Evolutionary conservation across 2,329 filamentous ascomycete genomes (phyloP).

Genomic region (Neopestalotiopsis clavispora): DNA sequence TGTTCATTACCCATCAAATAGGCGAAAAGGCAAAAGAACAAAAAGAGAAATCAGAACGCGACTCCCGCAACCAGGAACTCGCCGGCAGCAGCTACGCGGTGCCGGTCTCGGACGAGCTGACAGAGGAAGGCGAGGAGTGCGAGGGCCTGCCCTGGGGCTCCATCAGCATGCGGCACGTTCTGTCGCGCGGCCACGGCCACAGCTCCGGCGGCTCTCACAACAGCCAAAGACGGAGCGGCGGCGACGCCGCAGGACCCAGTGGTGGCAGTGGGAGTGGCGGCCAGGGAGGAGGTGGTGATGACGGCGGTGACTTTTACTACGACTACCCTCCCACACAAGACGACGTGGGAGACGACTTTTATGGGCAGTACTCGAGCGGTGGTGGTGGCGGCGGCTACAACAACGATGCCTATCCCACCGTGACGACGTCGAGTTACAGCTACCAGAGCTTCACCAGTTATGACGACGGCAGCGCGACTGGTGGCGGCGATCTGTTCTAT

Average conservation of each 20-base stretch:
- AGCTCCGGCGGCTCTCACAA: slow-evolving; percentile 28
- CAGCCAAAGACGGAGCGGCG: slow-evolving; percentile 45
- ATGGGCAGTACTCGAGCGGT: background rate
- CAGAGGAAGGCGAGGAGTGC: slow-evolving; percentile 53
- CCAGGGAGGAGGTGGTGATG: background rate
- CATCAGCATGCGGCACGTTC: slow-evolving; percentile 62
- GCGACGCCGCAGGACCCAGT: too few relatives aligned
- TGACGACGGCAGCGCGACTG: background rate
- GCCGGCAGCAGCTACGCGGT: slow-evolving; percentile 69
- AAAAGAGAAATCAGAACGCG: slow-evolving; percentile 68
- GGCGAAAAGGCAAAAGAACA: slow-evolving; percentile 73
- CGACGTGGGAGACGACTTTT: background rate
- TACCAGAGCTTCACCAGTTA: slow-evolving; percentile 9
- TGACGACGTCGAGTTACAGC: slow-evolving; percentile 1
- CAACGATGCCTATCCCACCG: background rate
- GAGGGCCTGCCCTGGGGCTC: slow-evolving; percentile 77
- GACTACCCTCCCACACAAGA: background rate
- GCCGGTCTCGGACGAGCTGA: slow-evolving; percentile 61
- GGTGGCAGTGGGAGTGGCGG: background rate
- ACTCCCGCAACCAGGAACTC: slow-evolving; percentile 65
- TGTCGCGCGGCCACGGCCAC: slow-evolving; percentile 54
- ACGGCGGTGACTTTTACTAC: background rate
- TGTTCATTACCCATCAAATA: slow-evolving; percentile 35
- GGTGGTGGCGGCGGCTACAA: background rate
- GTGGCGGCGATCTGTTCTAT: slow-evolving; percentile 14